phyloP scores from a whole-genome alignment of 768 basidiomycete species.

The Rubroboletus pulcherrimus region DNA sequence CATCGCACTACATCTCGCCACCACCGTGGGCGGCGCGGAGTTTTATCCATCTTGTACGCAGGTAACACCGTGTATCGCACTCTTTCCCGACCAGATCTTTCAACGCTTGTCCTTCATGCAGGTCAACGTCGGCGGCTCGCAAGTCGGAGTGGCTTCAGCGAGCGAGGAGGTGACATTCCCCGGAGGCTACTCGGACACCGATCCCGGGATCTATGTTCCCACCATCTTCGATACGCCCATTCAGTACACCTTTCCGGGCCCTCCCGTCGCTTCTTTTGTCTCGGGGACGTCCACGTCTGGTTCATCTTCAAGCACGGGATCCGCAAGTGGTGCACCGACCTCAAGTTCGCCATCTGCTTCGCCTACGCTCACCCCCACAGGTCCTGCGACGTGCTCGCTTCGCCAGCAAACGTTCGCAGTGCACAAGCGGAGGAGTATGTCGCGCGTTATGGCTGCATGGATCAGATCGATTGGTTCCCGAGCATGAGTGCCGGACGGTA shows the following conservation, averaged over 20 bases:
- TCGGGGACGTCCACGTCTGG: conserved; percentile 14
- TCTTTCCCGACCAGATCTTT: not conserved
- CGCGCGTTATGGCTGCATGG: conserved; percentile 19
- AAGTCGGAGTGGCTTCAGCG: conserved; percentile 42
- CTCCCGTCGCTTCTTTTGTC: conserved; percentile 43
- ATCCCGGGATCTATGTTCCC: conserved; percentile 68
- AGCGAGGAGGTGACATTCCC: conserved; percentile 62
- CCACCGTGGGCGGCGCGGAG: conserved; percentile 59
- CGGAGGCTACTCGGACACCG: conserved; percentile 66
- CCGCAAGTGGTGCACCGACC: not conserved
- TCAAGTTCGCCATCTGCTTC: conserved; percentile 7
- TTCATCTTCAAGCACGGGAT: conserved; percentile 4
- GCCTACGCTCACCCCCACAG: conserved; percentile 2
- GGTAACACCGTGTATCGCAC: conserved; percentile 17
- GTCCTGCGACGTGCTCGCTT: conserved; percentile 12
- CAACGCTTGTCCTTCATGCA: conserved; percentile 24
- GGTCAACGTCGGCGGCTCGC: conserved; percentile 51
- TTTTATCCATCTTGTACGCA: conserved; percentile 75
- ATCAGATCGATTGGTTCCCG: conserved; percentile 18
- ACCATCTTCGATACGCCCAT: conserved; percentile 32
- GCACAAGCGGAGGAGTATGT: conserved; percentile 14
- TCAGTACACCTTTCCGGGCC: conserved; percentile 51
- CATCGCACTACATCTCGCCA: conserved; percentile 69
- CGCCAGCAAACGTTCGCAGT: conserved; percentile 20
- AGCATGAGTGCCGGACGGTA: not conserved